Evolutionary conservation across 1,139 yeast genomes (phyloP).

Genomic region (Magnusiomyces paraingens): DNA sequence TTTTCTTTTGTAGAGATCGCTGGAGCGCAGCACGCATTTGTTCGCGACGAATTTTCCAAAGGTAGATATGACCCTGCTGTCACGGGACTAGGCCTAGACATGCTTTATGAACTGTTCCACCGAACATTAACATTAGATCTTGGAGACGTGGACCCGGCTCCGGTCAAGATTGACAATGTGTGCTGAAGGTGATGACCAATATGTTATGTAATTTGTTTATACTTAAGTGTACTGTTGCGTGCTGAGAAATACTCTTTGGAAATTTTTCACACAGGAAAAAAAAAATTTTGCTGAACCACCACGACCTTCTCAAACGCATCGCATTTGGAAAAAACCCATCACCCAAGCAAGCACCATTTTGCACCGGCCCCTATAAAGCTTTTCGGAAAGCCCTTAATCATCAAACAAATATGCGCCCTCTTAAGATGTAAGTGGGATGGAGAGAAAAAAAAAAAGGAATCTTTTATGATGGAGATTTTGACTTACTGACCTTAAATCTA

Average conservation of each 20-base stretch:
- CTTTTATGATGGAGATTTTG: no score
- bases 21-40: slow-evolving; percentile 80
- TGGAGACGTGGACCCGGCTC: slow-evolving; percentile 53
- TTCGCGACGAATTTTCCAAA: slow-evolving; percentile 70
- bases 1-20: slow-evolving; percentile 69
- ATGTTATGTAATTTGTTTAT: neutral
- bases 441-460: no score
- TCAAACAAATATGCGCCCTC: slow-evolving; percentile 2
- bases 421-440: slow-evolving; percentile 3
- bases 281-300: slow-evolving; percentile 1
- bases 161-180: slow-evolving; percentile 51
- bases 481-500: no score
- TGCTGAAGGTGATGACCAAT: slow-evolving; percentile 36
- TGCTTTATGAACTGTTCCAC: slow-evolving; percentile 64
- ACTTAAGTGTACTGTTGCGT: neutral
- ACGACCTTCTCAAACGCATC: neutral
- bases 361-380: neutral
- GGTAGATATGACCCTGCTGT: slow-evolving; percentile 76
- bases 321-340: neutral
- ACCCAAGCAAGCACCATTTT: neutral
- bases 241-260: no score
- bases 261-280: neutral
- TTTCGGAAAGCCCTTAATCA: neutral
- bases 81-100: slow-evolving; percentile 59
- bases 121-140: slow-evolving; percentile 60